Base-by-base conservation (phyloP, 2,329 filamentous ascomycete genomes). In the Colletotrichum aenigma region DNA sequence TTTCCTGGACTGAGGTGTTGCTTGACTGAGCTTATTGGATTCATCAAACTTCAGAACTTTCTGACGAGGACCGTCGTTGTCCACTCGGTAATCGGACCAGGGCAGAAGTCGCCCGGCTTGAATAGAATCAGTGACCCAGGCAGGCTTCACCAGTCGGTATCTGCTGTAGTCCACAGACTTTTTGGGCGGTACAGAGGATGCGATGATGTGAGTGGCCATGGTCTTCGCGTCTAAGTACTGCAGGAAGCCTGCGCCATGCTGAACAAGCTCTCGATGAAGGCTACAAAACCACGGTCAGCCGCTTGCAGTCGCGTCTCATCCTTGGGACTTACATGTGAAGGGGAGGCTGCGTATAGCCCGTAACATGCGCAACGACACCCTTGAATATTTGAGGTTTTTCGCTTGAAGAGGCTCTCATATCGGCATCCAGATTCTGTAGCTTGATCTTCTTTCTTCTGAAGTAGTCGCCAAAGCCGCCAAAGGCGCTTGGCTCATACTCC, bases 381-480 rank as follows among this genome's bases (percentile, higher is more conserved):
- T 94, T 95, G 88, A 99, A 99, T 68, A 99, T 95, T 77, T 91
- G 92, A 12, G 96, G 95, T 78, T 94, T 95, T 78, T 93, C 92
- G 1, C 87, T 85, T 2, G 93, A 91, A 6, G 91, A 87, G 36
- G 94, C 90, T 74, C 96, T 93, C 60, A 98, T 88, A 70, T 98
- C 92, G 10, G 93, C 93, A 85, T 99, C 97, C 34, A 97, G 91
- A 81, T 99, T 99, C 84, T 98, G 97, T 5, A 99, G 90, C 83
- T 99, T 99, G 84, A 98, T 93, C 88, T 98, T 98, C 88, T 99
- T 99, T 71, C 96, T 93, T 66, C 96, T 91, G 83, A 98, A 97
- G 84, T 98, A 99, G 81, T 98, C 96, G 28, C 89, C 86, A 81
- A 98, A 97, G 10, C 96, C 96, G 30, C 95, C 95, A 84, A 98